Evolutionary conservation across 139 green algal species (phyloP), one percentile per base, ranked within the genome.

Genomic region (Dunaliella sp.): DNA sequence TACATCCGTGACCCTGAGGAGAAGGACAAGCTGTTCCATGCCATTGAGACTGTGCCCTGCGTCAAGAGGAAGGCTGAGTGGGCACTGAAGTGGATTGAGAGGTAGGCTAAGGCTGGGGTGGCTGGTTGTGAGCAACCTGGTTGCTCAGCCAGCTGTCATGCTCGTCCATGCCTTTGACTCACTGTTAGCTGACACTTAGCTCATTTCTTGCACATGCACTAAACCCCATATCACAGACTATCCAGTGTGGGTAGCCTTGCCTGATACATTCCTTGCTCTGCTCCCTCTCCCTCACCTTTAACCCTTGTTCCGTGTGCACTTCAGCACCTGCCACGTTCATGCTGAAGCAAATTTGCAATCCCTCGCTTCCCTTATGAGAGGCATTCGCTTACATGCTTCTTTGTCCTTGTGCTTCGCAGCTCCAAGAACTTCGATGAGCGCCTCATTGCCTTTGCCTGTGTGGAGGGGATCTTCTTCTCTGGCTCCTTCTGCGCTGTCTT

Each of bases 381-480:
- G n/a, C n/a, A n/a, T n/a, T n/a, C n/a, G 73, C 73, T 33, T n/a
- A 36, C 22, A 33, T 22, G 12, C 73, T 78, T 78, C 77, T 81
- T 3, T 81, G 32, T 21, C 3, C 48, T 2, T 65, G 48, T 65
- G 48, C 7, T 72, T 72, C 79, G 83, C 85, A 92, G 89, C 75
- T 38, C 81, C 34, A 86, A 88, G 22, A 91, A 72, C 31, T 99
- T 99, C 88, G 95, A 94, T 3, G 93, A 98, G 90, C 93, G 97
- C 1, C 91, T 99, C 58, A 89, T 99, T 24, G 97, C 97, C 7
- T 99, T 98, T 89, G 96, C 96, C 0, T 96, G 91, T 59, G 96
- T 99, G 36, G 97, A 99, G 91, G 97, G 97, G 87, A 99, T 99
- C 88, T 98, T 98, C 93, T 99, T 99, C 91, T 97, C 91, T 58